These are phyloP conservation scores for Fusarium chuoi DNA, from an alignment of 2,329 filamentous ascomycete species.

Conservation along the genomic window DNA sequence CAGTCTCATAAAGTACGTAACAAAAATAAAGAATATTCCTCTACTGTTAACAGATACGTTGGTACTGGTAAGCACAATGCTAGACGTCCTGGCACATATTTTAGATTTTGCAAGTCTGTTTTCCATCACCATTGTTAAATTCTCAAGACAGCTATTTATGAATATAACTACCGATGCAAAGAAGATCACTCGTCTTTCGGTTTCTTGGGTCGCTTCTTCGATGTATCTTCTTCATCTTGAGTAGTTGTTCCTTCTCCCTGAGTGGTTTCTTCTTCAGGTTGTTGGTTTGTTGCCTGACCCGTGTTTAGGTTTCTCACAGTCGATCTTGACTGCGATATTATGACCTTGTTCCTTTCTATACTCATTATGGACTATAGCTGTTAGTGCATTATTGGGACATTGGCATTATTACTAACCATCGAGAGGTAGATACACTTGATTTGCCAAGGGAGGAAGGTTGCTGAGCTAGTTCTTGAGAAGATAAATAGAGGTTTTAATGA, in stretches of 20 bases:
- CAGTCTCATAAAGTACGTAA: background rate
- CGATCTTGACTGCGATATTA: fast-evolving
- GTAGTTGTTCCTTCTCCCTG: too few species aligned
- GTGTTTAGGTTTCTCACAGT: background rate
- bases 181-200: background rate
- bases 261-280: background rate
- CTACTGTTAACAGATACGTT: background rate
- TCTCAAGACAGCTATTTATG: background rate
- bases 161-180: background rate
- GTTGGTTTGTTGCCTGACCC: background rate
- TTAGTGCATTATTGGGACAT: background rate
- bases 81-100: too few species aligned
- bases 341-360: fast-evolving
- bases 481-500: fast-evolving
- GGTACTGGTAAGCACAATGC: background rate
- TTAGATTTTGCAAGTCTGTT: background rate
- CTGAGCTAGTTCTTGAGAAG: background rate
- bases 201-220: background rate
- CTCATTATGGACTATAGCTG: background rate
- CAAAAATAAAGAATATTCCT: background rate
- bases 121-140: background rate
- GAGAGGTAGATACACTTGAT: background rate
- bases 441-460: fast-evolving
- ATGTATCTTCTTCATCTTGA: background rate
- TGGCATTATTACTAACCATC: background rate